Conservation (phyloP, 2,329 filamentous ascomycete genomes). For the Xylaria hypoxylon region DNA sequence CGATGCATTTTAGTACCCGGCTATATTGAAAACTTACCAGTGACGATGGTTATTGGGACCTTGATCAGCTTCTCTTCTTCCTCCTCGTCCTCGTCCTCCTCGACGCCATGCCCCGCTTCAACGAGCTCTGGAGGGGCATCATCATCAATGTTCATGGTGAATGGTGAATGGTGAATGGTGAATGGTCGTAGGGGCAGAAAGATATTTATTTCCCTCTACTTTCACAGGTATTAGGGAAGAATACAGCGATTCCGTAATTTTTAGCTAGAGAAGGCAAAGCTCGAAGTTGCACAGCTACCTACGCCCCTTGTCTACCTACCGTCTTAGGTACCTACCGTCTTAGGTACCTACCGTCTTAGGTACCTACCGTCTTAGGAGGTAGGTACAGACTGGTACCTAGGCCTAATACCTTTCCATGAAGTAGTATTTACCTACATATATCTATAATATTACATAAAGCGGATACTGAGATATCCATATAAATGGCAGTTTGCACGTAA, state of each 20-base stretch:
- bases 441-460: too few species aligned
- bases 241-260: neutral
- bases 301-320: constrained; percentile 3
- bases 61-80: constrained; percentile 68
- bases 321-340: neutral
- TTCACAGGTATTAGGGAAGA: neutral
- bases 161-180: constrained; percentile 54
- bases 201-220: neutral
- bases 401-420: too few species aligned
- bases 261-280: neutral
- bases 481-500: neutral
- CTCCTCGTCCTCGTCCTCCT: too few species aligned
- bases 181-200: neutral
- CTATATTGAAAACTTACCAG: constrained; percentile 62
- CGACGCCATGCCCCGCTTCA: constrained; percentile 49
- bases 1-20: neutral
- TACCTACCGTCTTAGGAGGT: too few species aligned
- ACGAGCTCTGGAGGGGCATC: constrained; percentile 74
- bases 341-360: too few species aligned
- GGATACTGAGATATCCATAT: neutral
- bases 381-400: too few species aligned
- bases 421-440: too few species aligned
- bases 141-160: constrained; percentile 71
- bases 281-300: neutral
- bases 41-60: constrained; percentile 88